Evolutionary conservation across 257 asterid genomes (phyloP).

Genomic region (Solanum medicagineum): DNA sequence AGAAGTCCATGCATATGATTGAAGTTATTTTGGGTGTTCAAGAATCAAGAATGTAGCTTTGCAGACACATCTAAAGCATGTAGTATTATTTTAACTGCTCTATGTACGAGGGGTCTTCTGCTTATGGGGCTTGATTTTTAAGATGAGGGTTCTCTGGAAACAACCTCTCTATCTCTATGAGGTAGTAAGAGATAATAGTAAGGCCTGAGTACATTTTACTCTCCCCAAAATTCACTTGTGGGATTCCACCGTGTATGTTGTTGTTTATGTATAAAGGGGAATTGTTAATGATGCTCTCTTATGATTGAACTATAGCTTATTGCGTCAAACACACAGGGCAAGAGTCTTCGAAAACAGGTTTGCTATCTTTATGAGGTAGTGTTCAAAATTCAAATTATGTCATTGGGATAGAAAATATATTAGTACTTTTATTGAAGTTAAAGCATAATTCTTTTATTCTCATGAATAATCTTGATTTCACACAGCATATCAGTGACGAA

Average conservation of each 20-base stretch:
- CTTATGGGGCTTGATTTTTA: too few species aligned
- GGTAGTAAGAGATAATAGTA: too few species aligned
- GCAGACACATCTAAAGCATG: not conserved
- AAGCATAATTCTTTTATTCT: too few species aligned
- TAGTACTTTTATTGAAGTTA: too few species aligned
- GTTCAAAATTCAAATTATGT: too few species aligned
- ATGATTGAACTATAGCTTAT: not conserved
- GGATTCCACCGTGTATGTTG: too few species aligned
- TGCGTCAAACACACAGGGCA: rapidly evolving
- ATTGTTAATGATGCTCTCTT: not conserved
- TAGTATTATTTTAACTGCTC: not conserved
- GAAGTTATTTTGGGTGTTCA: constrained; percentile 5
- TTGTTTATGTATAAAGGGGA: not conserved
- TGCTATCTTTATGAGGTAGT: not conserved
- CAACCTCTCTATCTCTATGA: too few species aligned
- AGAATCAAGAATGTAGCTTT: not conserved
- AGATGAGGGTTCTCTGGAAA: too few species aligned
- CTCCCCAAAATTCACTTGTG: too few species aligned
- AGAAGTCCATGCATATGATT: constrained; percentile 38
- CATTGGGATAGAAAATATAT: too few species aligned
- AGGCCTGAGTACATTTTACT: too few species aligned
- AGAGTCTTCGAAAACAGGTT: not conserved
- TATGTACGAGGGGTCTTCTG: not conserved
- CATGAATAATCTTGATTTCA: not conserved
- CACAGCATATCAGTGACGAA: not conserved